Percentiles rank a stretch among this genome's conserved stretches.
Evolutionary conservation across 345 rosid genomes (phyloP).

Genomic region (Odontarrhena argentea): DNA sequence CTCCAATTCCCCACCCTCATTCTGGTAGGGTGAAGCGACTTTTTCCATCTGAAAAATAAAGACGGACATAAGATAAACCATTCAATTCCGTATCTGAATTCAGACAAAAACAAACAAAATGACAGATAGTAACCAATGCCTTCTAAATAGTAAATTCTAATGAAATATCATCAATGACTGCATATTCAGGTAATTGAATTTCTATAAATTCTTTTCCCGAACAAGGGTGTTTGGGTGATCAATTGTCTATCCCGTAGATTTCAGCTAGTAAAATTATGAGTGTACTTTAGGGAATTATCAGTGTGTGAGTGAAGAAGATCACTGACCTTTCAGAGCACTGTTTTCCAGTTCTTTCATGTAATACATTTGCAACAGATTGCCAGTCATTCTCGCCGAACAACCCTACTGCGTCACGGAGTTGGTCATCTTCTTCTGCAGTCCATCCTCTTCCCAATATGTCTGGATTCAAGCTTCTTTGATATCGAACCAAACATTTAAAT

Average conservation of each 20-base stretch:
- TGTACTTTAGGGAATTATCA: neutral
- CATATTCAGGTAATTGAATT: neutral
- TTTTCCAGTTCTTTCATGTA: conserved; percentile 75
- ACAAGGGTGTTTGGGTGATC: neutral
- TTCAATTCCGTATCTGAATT: conserved; percentile 7
- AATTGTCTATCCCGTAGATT: neutral
- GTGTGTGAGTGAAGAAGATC: conserved; percentile 15
- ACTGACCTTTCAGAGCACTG: conserved; percentile 94
- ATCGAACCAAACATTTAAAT: conserved; percentile 80
- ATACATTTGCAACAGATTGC: conserved; percentile 79
- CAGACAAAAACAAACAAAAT: conserved; percentile 27
- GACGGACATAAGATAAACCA: conserved; percentile 17
- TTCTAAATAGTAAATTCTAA: neutral
- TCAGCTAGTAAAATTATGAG: neutral
- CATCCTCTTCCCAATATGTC: conserved; percentile 69
- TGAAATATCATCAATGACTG: conserved; percentile 2
- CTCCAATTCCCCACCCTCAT: conserved; percentile 64
- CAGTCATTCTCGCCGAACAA: conserved; percentile 73
- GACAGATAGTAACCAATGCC: neutral
- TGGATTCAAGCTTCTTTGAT: conserved; percentile 82
- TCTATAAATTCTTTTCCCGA: conserved; percentile 14
- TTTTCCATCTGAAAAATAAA: conserved; percentile 65
- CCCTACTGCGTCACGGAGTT: conserved; percentile 73
- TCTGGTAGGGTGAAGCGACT: conserved; percentile 67
- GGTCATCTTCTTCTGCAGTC: conserved; percentile 84